Conservation (phyloP, 2,329 filamentous ascomycete species). For the Geosmithia flava region DNA sequence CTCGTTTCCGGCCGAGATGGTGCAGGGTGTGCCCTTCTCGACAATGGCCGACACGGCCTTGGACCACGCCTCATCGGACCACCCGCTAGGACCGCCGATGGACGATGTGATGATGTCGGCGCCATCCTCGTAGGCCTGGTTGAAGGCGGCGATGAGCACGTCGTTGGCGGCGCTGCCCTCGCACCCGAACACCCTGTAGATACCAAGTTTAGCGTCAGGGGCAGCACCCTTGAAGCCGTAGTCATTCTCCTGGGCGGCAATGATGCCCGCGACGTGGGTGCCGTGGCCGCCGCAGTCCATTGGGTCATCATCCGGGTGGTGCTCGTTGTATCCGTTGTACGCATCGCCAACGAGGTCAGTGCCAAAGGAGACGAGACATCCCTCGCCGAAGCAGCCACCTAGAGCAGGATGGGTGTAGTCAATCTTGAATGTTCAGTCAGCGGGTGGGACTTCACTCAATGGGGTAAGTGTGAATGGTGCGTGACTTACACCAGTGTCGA, state of each 20-base stretch:
- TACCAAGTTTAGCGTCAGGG: constrained; percentile 40
- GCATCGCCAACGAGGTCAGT: constrained; percentile 45
- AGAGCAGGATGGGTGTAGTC: constrained; percentile 53
- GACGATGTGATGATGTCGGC: constrained; percentile 44
- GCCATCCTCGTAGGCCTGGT: constrained; percentile 47
- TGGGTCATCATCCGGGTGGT: constrained; percentile 35
- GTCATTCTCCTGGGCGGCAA: constrained; percentile 42
- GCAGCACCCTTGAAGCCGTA: constrained; percentile 46
- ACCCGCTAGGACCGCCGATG: constrained; percentile 37
- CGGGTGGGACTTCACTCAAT: not conserved
- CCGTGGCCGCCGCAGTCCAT: constrained; percentile 47
- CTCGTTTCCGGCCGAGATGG: constrained; percentile 39
- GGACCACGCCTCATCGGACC: constrained; percentile 38
- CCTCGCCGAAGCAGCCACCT: constrained; percentile 49
- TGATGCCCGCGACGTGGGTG: constrained; percentile 49
- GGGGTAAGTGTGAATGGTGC: not conserved
- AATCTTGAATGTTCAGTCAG: constrained; percentile 19
- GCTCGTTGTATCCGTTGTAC: constrained; percentile 26
- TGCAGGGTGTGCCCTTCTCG: constrained; percentile 37
- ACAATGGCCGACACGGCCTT: constrained; percentile 38
- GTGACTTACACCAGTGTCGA: constrained; percentile 40
- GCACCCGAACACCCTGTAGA: constrained; percentile 47
- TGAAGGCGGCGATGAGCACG: constrained; percentile 45
- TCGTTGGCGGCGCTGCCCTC: constrained; percentile 36
- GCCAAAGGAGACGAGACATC: constrained; percentile 45